These are phyloP conservation scores for Aureobasidium namibiae DNA, from an alignment of 2,329 filamentous ascomycete species.

Conservation along the genomic window DNA sequence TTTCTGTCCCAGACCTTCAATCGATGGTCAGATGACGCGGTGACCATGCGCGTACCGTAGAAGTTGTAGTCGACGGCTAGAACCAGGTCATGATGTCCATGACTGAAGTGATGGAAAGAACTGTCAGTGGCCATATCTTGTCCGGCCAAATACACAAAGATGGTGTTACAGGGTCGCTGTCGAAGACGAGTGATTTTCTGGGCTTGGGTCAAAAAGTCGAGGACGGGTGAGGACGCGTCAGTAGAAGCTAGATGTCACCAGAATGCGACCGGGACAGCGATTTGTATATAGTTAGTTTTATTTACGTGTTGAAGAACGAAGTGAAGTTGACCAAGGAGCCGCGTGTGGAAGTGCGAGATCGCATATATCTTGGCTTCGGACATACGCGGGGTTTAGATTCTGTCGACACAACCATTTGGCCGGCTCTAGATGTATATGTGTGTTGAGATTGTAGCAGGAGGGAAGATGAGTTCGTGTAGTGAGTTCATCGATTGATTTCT, in stretches of 20 bases:
- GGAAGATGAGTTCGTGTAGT: neutral
- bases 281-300: neutral
- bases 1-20: constrained; percentile 86
- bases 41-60: constrained; percentile 85
- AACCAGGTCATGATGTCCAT: constrained; percentile 72
- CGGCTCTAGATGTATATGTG: neutral
- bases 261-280: no score
- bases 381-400: neutral
- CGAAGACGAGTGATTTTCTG: neutral
- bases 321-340: neutral
- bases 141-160: neutral
- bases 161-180: neutral
- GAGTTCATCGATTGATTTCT: neutral
- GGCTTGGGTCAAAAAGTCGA: neutral
- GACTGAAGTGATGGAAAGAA: constrained; percentile 52
- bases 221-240: neutral
- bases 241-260: no score
- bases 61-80: constrained; percentile 83
- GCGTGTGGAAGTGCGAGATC: neutral
- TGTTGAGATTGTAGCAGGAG: neutral
- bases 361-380: neutral
- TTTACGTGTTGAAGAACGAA: neutral
- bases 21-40: constrained; percentile 84
- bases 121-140: constrained; percentile 19
- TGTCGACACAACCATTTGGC: neutral